These are phyloP conservation scores for Withania somnifera DNA, from an alignment of 305 asterid genomes.

Conservation along the genomic window DNA sequence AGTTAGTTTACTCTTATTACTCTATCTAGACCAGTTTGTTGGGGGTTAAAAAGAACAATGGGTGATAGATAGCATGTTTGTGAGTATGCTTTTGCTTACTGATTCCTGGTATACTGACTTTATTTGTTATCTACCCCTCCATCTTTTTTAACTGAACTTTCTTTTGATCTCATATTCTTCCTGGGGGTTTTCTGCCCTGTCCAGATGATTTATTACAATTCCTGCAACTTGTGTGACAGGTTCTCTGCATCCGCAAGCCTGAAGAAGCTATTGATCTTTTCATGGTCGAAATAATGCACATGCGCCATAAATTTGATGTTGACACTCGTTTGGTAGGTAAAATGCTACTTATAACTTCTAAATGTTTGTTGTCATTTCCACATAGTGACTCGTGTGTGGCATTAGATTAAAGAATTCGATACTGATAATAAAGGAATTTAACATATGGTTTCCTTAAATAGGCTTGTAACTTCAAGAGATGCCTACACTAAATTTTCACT, in stretches of 20 bases:
- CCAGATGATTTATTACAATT: not conserved
- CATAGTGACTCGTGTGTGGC: not conserved
- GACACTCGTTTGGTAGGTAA: conserved; percentile 89
- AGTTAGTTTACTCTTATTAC: not conserved
- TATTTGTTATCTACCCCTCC: not conserved
- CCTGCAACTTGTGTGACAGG: conserved; percentile 32
- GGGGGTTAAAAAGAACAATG: not conserved
- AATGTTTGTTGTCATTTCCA: not conserved
- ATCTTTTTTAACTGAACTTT: not conserved
- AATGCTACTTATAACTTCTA: not conserved
- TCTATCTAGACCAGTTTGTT: not conserved
- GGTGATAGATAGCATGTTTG: not conserved
- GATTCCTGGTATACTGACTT: not conserved
- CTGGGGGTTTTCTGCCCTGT: not conserved
- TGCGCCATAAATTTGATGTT: conserved; percentile 99
- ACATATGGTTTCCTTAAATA: not conserved
- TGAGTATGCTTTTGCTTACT: not conserved
- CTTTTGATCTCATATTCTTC: not conserved
- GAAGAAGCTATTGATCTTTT: conserved; percentile 95
- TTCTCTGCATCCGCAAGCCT: conserved; percentile 89
- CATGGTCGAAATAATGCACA: conserved; percentile 99
- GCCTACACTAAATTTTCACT: not conserved
- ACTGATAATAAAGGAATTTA: not conserved
- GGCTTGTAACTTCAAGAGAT: not conserved
- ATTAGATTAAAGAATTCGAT: not conserved